Evolutionary conservation across 805 yeast species (phyloP), one percentile per base, ranked within the genome.

Genomic region (Pichia ethanolica): DNA sequence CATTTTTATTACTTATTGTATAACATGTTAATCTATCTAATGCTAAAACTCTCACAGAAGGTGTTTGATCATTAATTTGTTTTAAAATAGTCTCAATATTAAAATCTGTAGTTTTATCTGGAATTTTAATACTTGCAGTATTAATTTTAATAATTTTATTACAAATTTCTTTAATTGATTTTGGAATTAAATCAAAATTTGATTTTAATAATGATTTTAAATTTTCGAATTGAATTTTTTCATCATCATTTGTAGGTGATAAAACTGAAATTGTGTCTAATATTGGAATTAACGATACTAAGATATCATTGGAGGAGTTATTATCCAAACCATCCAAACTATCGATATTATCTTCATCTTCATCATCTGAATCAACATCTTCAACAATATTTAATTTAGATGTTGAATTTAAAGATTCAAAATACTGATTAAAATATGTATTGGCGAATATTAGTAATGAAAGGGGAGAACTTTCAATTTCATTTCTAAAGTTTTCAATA

Each of bases 1-100:
- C 25, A 9, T 45, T 11, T 26, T 11, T 39, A 12, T 3, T 3
- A 79, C 71, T 41, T 1, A 47, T 44, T 3, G 53, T 49, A 40
- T 89, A 69, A 49, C 75, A 72, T 32, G 88, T 71, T 33, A 91
- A 64, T 27, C 82, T 64, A 53, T 77, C 78, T 8, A 93, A 67
- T 0, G 98, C 98, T 64, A 86, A 89, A 0, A 95, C 98, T 47
- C 89, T 72, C 3, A 91, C 78, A 0, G 98, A 96, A 4, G 86
- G 82, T 40, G 85, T 67, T 0, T 90, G 86, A 64, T 90, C 96
- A 49, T 80, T 81, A 40, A 93, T 64, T 51, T 82, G 78, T 1
- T 75, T 69, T 36, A 87, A 67, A 0, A 96, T 96, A 34, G 78
- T 71, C 13, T 76, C 73, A 43, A 85, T 66, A 53, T 63, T 63